These are phyloP conservation scores for Zygosaccharomyces kombuchaensis DNA, from an alignment of 805 yeast genomes.

Conservation along the genomic window DNA sequence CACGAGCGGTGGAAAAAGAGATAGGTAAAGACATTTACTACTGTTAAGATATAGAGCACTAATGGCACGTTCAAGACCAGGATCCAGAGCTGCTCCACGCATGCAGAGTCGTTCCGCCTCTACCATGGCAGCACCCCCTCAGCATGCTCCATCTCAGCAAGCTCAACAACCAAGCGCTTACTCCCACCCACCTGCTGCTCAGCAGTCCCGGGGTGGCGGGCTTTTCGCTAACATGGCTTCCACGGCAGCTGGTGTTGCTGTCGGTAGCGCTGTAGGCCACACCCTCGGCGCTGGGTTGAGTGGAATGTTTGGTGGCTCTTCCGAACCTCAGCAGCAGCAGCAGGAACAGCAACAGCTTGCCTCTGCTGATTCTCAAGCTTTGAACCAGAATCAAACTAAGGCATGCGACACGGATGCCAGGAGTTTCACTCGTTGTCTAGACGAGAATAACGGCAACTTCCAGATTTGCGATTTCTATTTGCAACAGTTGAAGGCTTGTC, in stretches of 20 bases:
- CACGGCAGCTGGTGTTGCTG: conserved; percentile 99
- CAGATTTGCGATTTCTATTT: conserved; percentile 95
- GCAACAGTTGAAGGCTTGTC: conserved; percentile 97
- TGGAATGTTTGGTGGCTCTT: conserved; percentile 62
- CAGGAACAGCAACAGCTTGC: conserved; percentile 38
- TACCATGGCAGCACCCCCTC: conserved; percentile 61
- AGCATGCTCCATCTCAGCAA: conserved; percentile 41
- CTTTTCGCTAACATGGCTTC: conserved; percentile 95
- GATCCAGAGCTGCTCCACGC: conserved; percentile 41
- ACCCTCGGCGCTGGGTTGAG: conserved; percentile 93
- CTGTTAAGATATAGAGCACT: conserved; percentile 4
- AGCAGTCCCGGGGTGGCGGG: conserved; percentile 70
- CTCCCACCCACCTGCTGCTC: conserved; percentile 50
- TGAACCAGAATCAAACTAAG: conserved; percentile 42
- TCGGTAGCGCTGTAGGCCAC: conserved; percentile 96
- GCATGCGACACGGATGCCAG: conserved; percentile 92
- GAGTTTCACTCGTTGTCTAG: conserved; percentile 91
- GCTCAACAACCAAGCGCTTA: conserved; percentile 26
- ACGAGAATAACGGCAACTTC: conserved; percentile 91
- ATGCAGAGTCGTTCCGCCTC: conserved; percentile 67
- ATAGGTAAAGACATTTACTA: neutral
- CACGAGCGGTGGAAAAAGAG: neutral
- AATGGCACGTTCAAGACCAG: conserved; percentile 43
- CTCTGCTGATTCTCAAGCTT: conserved; percentile 31
- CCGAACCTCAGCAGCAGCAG: conserved; percentile 44